phyloP scores from a whole-genome alignment of 208 protist genomes.

The Herpetomonas samuelpessoai region DNA sequence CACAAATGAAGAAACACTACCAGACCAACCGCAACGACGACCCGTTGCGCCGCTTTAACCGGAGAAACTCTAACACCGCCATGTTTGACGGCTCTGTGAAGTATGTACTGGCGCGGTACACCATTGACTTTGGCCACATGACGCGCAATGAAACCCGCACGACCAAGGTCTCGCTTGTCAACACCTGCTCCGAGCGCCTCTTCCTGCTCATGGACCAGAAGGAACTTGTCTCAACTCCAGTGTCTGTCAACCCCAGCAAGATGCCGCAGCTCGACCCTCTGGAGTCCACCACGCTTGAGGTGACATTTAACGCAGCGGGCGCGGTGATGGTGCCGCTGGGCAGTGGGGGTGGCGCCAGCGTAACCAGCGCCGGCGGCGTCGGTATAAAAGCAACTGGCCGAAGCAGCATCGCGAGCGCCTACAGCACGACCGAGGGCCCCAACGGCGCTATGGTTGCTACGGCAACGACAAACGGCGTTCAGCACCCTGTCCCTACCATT shows the following conservation, averaged over 20 bases:
- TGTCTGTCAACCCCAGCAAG: constrained; percentile 80
- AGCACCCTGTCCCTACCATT: constrained; percentile 13
- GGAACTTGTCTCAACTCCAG: constrained; percentile 43
- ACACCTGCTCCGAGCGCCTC: constrained; percentile 73
- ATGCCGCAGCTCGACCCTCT: constrained; percentile 59
- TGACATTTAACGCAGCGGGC: constrained; percentile 43
- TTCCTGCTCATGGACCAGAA: constrained; percentile 80
- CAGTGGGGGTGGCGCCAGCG: too few relatives aligned
- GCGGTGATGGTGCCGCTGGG: not conserved
- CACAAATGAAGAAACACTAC: constrained; percentile 1
- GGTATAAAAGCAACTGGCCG: not conserved
- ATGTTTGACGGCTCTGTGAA: constrained; percentile 27
- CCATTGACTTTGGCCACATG: constrained; percentile 95
- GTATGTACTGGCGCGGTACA: constrained; percentile 81
- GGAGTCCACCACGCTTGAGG: constrained; percentile 36
- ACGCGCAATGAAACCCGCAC: constrained; percentile 82
- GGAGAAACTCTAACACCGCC: constrained; percentile 49
- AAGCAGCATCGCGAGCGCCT: not conserved
- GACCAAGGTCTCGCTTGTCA: constrained; percentile 73
- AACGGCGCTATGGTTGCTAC: not conserved
- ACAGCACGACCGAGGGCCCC: not conserved
- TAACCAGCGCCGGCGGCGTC: too few relatives aligned
- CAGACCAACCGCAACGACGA: not conserved
- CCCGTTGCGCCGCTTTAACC: constrained; percentile 31
- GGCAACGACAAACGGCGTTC: not conserved